Base-by-base conservation (phyloP, 2,329 filamentous ascomycete genomes). In the Hypoxylon sp. region DNA sequence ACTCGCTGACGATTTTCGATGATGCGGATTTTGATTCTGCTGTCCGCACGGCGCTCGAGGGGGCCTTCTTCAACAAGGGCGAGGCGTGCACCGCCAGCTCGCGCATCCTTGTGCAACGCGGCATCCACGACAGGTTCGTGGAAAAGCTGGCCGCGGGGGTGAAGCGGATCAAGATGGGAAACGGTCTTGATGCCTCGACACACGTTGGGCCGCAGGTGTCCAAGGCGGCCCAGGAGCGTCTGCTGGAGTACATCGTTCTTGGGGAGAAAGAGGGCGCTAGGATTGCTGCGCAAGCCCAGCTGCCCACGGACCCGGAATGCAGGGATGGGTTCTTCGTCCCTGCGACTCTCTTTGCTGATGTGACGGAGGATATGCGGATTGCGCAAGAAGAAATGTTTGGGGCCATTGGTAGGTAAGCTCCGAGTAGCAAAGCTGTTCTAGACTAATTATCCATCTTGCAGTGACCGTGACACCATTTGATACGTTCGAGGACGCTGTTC, bases 301-400 rank as follows among this genome's bases (percentile, higher is more conserved):
- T 73, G 17, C 26, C 82, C 79, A 64, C 86, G 84, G 65, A 86
- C 85, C 73, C 89, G 88, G 55, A 69, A 77, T 69, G 54, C 38
- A 86, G 90, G 79, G 89, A 52, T 26, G 49, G 89, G 52, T 94
- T 89, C 82, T 94, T 92, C 78, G 91, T 94, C 73, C 78, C 92
- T 78, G 90, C 90, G 26, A 95, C 90, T 67, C 89, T 94, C 77
- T 94, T 95, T 80, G 84, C 82, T 71, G 86, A 90, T 68, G 89
- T 93, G 59, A 81, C 76, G 38, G 77, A 85, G 62, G 82, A 91
- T 72, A 94, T 93, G 89, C 91, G 89, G 81, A 93, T 95, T 67
- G 84, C 90, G 74, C 83, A 90, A 72, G 90, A 94, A 76, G 90
- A 95, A 77, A 93, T 95, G 72, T 95, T 95, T 70, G 90, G 90